A percentile compares a stretch with the other conserved stretches of the same genome.
Conservation (phyloP, 1,139 yeast species). For the Pichia sp. region DNA sequence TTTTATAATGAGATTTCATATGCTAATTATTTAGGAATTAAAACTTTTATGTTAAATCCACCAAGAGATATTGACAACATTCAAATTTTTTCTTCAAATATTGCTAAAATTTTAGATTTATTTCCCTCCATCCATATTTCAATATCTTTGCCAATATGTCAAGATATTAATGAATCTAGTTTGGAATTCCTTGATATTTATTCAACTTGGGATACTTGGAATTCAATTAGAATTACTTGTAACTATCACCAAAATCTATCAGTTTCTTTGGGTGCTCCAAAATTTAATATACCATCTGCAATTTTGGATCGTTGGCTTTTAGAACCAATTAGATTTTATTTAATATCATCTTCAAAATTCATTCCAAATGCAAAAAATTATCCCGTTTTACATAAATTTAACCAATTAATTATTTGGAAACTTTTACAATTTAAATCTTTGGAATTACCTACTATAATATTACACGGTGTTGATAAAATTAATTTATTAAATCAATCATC, state of each 20-base stretch:
- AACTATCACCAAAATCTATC: constrained; percentile 45
- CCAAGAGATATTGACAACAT: constrained; percentile 51
- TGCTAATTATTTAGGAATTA: constrained; percentile 49
- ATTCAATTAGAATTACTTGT: constrained; percentile 49
- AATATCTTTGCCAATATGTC: constrained; percentile 40
- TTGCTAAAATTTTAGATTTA: constrained; percentile 19
- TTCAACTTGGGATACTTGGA: constrained; percentile 69
- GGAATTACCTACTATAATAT: constrained; percentile 30
- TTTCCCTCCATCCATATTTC: constrained; percentile 30
- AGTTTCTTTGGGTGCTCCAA: constrained; percentile 53
- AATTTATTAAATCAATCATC: constrained; percentile 12
- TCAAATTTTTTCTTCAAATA: constrained; percentile 30
- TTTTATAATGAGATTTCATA: constrained; percentile 50
- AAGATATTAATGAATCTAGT: constrained; percentile 23
- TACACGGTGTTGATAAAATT: constrained; percentile 42
- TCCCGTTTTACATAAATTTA: constrained; percentile 55
- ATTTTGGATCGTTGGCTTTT: constrained; percentile 55
- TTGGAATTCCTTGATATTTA: constrained; percentile 35
- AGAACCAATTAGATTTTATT: constrained; percentile 54
- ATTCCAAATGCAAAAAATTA: constrained; percentile 50
- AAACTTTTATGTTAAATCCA: constrained; percentile 50
- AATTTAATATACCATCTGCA: constrained; percentile 38
- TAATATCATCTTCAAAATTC: constrained; percentile 48
- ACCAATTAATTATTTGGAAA: constrained; percentile 40
- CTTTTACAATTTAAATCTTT: constrained; percentile 29